phyloP scores from a whole-genome alignment of 495 filamentous ascomycete genomes.

The Talaromyces nanjingensis region DNA sequence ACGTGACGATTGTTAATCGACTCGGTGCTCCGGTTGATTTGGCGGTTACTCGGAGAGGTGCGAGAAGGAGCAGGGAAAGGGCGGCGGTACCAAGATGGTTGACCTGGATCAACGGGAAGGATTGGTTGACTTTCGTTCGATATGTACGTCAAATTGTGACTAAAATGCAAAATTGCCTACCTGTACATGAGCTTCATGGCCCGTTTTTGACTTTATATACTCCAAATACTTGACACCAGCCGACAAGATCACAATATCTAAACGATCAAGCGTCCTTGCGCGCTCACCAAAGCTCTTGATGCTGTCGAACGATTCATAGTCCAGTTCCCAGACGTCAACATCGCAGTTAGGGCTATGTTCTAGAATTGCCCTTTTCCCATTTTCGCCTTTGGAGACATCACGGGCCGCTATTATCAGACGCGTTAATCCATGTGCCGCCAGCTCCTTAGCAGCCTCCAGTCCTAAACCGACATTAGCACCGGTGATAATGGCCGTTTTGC shows the following conservation, averaged over 20 bases:
- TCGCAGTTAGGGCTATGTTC: neutral
- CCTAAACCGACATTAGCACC: neutral
- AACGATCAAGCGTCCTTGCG: neutral
- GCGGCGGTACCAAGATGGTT: neutral
- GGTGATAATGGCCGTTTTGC: neutral
- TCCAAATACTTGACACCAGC: neutral
- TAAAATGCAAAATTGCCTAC: neutral
- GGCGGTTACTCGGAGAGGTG: neutral
- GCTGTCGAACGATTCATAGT: neutral
- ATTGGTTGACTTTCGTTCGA: neutral
- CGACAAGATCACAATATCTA: neutral
- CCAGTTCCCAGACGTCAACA: neutral
- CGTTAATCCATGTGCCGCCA: neutral
- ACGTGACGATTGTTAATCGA: neutral
- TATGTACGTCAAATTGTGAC: neutral
- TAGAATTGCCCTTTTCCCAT: neutral
- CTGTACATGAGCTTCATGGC: neutral
- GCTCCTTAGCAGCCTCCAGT: neutral
- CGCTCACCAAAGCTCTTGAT: neutral
- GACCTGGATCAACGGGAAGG: neutral
- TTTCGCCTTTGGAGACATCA: neutral
- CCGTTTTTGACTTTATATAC: neutral
- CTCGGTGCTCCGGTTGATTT: neutral
- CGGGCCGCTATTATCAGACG: neutral
- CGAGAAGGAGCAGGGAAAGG: neutral